Evolutionary conservation across 2,329 filamentous ascomycete genomes (phyloP), one percentile per base, ranked within the genome.

Genomic region (Clonostachys solani): DNA sequence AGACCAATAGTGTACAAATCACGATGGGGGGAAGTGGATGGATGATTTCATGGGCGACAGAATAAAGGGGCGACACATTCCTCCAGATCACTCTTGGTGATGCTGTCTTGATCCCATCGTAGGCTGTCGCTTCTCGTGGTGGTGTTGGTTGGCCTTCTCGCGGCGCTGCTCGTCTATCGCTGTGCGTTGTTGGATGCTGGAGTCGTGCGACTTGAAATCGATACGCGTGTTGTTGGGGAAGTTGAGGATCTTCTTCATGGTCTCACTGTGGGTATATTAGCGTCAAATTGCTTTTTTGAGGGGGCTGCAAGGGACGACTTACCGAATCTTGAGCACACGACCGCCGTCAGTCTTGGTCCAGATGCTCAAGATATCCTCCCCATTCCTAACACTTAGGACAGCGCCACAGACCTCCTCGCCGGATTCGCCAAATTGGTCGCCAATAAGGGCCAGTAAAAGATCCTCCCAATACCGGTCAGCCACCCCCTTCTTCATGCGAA

Each of bases 401-500:
- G 89, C 90, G 50, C 94, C 94, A 62, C 92, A 99, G 40, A 99
- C 87, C 66, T 99, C 92, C 57, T 97, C 92, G 44, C 86, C 83
- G 36, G 91, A 92, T 62, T 97, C 94, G 45, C 83, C 81, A 63
- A 99, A 97, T 64, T 96, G 91, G 60, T 97, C 92, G 40, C 94
- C 94, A 49, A 96, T 83, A 58, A 96, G 87, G 23, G 90, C 91
- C 58, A 97, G 75, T 50, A 97, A 73, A 44, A 97, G 76, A 62
- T 96, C 89, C 73, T 99, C 94, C 90, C 94, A 99, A 68, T 95
- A 96, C 47, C 92, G 84, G 67, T 97, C 94, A 16, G 90, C 89
- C 17, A 99, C 89, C 23, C 94, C 94, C 76, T 99, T 99, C 80
- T 96, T 96, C 64, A 99, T 74, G 55, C 92, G 81, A 64, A 99